A percentile compares a stretch with the other conserved stretches of the same genome.
phyloP scores from a whole-genome alignment of 331 rosid genomes.

The Pyrus hybrid region DNA sequence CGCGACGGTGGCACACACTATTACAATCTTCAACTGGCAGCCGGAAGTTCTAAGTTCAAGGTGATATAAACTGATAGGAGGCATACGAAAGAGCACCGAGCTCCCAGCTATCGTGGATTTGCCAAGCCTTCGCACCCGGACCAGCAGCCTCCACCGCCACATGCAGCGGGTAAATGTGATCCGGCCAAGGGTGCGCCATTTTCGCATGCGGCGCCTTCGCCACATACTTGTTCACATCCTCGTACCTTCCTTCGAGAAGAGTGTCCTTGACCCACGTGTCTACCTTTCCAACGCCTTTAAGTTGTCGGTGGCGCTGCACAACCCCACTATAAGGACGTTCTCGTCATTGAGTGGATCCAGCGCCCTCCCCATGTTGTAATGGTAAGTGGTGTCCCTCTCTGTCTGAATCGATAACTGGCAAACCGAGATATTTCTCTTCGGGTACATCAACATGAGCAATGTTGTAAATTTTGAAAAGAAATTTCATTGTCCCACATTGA shows the following conservation, averaged over 20 bases:
- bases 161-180: slow-evolving; percentile 70
- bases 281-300: slow-evolving; percentile 12
- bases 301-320: slow-evolving; percentile 79
- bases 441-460: slow-evolving; percentile 72
- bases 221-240: slow-evolving; percentile 59
- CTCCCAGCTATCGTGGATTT: slow-evolving; percentile 48
- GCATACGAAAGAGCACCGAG: slow-evolving; percentile 59
- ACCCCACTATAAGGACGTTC: slow-evolving; percentile 60
- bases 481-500: too few species aligned
- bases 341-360: slow-evolving; percentile 67
- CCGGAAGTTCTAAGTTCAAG: not conserved
- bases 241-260: slow-evolving; percentile 70
- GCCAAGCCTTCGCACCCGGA: slow-evolving; percentile 40
- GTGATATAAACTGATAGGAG: slow-evolving; percentile 61
- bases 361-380: slow-evolving; percentile 65
- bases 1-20: too few species aligned
- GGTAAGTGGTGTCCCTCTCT: slow-evolving; percentile 42
- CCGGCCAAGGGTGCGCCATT: slow-evolving; percentile 71
- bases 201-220: slow-evolving; percentile 63
- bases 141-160: slow-evolving; percentile 85
- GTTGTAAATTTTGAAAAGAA: too few species aligned
- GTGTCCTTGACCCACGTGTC: slow-evolving; percentile 51
- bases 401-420: slow-evolving; percentile 87
- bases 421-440: slow-evolving; percentile 77
- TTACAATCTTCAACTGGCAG: not conserved